phyloP scores from a whole-genome alignment of 2,329 filamentous ascomycete genomes.

The Colletotrichum truncatum region DNA sequence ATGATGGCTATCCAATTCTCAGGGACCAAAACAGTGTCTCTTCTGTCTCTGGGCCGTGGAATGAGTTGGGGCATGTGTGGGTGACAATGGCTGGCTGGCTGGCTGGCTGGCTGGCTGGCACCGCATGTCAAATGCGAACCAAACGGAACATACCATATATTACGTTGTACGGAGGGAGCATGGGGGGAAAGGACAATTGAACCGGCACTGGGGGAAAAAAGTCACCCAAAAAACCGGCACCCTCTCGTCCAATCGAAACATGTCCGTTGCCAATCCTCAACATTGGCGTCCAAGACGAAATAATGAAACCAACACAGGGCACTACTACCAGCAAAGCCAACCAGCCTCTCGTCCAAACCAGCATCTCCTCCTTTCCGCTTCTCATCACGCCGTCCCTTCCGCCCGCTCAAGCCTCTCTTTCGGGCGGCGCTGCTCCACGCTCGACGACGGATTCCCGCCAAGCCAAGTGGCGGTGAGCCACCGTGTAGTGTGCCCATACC shows the following conservation, averaged over 20 bases:
- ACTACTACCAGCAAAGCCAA: neutral
- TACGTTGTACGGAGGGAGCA: too few species aligned
- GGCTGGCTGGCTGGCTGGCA: neutral
- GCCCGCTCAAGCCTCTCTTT: neutral
- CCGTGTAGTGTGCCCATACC: too few species aligned
- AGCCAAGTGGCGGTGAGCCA: slow-evolving; percentile 30
- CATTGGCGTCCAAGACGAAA: neutral
- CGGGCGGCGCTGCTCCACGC: neutral
- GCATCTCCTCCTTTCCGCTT: neutral
- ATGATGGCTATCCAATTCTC: neutral
- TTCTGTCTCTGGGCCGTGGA: neutral
- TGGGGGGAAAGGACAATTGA: too few species aligned
- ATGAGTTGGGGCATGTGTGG: slow-evolving; percentile 4
- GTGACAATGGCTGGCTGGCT: neutral
- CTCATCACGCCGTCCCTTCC: neutral
- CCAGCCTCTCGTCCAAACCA: neutral
- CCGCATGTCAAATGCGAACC: neutral
- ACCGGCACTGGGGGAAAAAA: neutral
- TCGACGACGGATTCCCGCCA: slow-evolving; percentile 15
- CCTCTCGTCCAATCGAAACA: neutral
- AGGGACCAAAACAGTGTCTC: neutral
- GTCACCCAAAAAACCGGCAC: neutral
- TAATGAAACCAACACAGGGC: too few species aligned
- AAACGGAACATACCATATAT: too few species aligned
- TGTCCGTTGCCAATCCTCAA: neutral